Percentiles rank a stretch among this genome's conserved stretches.
phyloP scores from a whole-genome alignment of 2,329 filamentous ascomycete genomes.

The Trichoderma brevicompactum region DNA sequence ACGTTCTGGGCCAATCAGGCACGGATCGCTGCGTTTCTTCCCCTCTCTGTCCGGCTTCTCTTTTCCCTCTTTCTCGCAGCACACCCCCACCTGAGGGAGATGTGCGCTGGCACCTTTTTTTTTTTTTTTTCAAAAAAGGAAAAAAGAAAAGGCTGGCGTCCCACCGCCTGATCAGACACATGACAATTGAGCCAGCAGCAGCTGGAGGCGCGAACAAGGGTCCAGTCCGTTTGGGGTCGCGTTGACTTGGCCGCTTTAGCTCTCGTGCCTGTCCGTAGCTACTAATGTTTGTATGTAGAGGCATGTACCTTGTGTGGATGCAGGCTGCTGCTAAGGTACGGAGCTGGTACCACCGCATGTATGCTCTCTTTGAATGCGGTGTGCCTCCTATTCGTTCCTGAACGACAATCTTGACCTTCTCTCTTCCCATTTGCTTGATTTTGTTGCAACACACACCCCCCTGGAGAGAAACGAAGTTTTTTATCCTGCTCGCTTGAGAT shows the following conservation, averaged over 20 bases:
- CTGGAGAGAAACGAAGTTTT: background rate
- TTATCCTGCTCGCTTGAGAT: background rate
- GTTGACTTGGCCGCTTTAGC: background rate
- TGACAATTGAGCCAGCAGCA: conserved; percentile 7
- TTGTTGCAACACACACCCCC: background rate
- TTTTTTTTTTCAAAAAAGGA: too few relatives aligned
- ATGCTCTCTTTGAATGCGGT: conserved; percentile 1
- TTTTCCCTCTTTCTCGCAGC: too few relatives aligned
- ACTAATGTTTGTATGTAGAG: background rate
- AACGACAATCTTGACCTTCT: background rate
- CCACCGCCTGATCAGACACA: conserved; percentile 2
- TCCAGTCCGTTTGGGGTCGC: conserved; percentile 9
- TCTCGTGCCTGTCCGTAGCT: background rate
- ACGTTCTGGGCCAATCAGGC: background rate
- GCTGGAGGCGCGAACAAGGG: conserved; percentile 3
- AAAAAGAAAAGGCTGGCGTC: background rate
- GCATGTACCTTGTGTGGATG: conserved; percentile 6
- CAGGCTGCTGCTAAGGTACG: too few relatives aligned
- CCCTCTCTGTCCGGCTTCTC: background rate
- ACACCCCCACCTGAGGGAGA: background rate
- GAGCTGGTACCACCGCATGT: background rate
- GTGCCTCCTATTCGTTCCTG: conserved; percentile 17
- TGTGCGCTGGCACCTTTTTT: too few relatives aligned
- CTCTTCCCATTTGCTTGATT: background rate
- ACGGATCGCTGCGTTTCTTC: background rate